Base-by-base conservation (phyloP, 768 basidiomycete genomes). In the Hirschioporus abietinus region DNA sequence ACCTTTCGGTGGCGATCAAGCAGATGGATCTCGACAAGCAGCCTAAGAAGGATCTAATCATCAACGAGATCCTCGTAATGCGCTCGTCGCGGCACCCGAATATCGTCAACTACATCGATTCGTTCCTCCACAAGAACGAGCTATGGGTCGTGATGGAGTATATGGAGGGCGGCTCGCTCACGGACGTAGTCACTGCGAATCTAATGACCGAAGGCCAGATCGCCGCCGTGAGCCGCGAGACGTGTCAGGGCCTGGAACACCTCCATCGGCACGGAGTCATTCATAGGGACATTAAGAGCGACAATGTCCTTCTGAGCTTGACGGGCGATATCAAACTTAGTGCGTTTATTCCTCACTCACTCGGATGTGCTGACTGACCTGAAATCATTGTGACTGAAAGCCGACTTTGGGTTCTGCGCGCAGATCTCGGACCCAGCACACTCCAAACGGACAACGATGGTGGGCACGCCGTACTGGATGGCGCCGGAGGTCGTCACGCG, bases 131-230 rank as follows among this genome's bases (percentile, higher is more conserved):
- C 82, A 95, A 93, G 83, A 97, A 96, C 76, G 97, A 99, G 74
- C 83, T 99, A 3, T 99, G 97, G 97, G 95, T 99, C 57, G 95
- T 99, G 66, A 99, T 99, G 97, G 97, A 98, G 80, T 98, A 96
- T 78, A 99, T 99, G 96, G 96, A 98, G 78, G 96, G 96, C 58
- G 93, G 94, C 35, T 89, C 88, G 34, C 80, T 98, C 60, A 99
- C 96, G 4, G 96, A 99, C 74, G 95, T 99, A 68, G 95, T 95
- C 71, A 95, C 93, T 18, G 92, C 90, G 63, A 95, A 96, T 76
- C 78, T 97, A 72, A 99, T 99, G 95, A 95, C 92, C 0, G 97
- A 99, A 76, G 97, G 96, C 1, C 97, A 99, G 80, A 99, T 99
- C 69, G 95, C 97, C 0, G 97, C 96, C 3, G 97, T 99, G 34